Evolutionary conservation across 2,329 filamentous ascomycete genomes (phyloP).

Genomic region (Delphinella strobiligena): DNA sequence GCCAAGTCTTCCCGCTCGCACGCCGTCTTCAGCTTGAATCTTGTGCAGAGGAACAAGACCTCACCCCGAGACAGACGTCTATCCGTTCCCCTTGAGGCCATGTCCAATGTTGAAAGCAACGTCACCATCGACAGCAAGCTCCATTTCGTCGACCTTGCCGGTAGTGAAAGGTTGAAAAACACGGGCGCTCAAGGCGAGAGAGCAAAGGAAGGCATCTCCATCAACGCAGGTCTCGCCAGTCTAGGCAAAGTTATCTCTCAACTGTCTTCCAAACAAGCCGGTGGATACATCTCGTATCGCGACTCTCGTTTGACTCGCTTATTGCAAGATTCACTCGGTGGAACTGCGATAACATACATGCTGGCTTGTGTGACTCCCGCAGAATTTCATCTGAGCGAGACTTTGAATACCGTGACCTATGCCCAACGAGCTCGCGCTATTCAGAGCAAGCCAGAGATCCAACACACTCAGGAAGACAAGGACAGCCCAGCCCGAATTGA

Average conservation of each 20-base stretch:
- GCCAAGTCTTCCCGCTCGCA: slow-evolving; percentile 96
- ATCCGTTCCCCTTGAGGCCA: slow-evolving; percentile 73
- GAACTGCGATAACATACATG: slow-evolving; percentile 98
- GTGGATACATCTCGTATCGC: slow-evolving; percentile 90
- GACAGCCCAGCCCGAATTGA: slow-evolving; percentile 94
- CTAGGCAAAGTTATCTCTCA: slow-evolving; percentile 98
- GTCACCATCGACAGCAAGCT: slow-evolving; percentile 95
- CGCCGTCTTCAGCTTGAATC: slow-evolving; percentile 89
- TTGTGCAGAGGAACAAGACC: slow-evolving; percentile 68
- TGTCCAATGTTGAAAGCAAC: slow-evolving; percentile 52
- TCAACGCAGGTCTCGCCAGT: slow-evolving; percentile 90
- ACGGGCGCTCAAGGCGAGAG: slow-evolving; percentile 90
- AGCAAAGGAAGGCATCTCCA: slow-evolving; percentile 92
- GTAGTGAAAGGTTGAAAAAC: slow-evolving; percentile 93
- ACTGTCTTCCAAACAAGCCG: slow-evolving; percentile 75
- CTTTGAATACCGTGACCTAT: slow-evolving; percentile 90
- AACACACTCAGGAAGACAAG: slow-evolving; percentile 74
- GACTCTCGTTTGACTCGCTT: slow-evolving; percentile 94
- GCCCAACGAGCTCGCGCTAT: slow-evolving; percentile 92
- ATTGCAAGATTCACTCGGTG: slow-evolving; percentile 89
- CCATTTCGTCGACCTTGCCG: slow-evolving; percentile 95
- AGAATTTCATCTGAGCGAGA: slow-evolving; percentile 95
- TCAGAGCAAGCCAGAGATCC: slow-evolving; percentile 93
- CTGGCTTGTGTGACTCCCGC: slow-evolving; percentile 95
- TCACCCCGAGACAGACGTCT: slow-evolving; percentile 62